phyloP scores from a whole-genome alignment of 2,329 filamentous ascomycete species.

The Cryphonectria nitschkei region DNA sequence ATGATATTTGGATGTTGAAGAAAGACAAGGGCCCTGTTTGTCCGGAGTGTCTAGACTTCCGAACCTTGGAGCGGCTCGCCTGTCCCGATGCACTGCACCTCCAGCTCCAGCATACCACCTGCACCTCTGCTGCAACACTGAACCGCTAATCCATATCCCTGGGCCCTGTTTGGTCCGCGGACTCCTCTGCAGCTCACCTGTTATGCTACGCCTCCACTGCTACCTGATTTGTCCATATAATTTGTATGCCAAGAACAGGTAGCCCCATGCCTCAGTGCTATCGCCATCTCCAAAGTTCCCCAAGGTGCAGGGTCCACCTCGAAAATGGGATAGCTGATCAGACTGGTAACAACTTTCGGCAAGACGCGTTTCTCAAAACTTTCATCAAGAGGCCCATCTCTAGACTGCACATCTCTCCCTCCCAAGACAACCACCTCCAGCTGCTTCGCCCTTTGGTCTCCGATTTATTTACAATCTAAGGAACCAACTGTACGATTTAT shows the following conservation, averaged over 20 bases:
- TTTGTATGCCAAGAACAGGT: background rate
- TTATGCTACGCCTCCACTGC: constrained; percentile 16
- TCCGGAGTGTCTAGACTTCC: constrained; percentile 12
- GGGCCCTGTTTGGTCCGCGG: constrained; percentile 24
- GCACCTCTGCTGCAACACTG: constrained; percentile 13
- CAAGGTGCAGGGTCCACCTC: constrained; percentile 2
- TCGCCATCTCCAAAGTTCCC: background rate
- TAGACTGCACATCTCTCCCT: background rate
- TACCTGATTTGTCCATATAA: constrained; percentile 2
- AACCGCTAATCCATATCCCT: constrained; percentile 17
- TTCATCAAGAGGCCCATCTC: background rate
- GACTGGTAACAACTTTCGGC: background rate
- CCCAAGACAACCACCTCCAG: background rate
- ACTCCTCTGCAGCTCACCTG: constrained; percentile 14
- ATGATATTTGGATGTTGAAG: constrained; percentile 16
- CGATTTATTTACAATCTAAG: background rate
- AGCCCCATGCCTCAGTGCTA: constrained; percentile 12
- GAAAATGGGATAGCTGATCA: background rate
- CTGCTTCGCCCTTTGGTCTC: background rate
- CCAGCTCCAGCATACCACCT: constrained; percentile 2
- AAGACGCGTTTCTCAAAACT: background rate
- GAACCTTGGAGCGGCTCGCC: background rate
- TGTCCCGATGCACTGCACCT: constrained; percentile 6
- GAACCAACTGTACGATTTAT: background rate
- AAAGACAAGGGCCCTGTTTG: constrained; percentile 9